A percentile compares a stretch with the other conserved stretches of the same genome.
These are phyloP conservation scores for Adenanthera pavonina DNA, from an alignment of 306 rosid genomes.

Conservation along the genomic window DNA sequence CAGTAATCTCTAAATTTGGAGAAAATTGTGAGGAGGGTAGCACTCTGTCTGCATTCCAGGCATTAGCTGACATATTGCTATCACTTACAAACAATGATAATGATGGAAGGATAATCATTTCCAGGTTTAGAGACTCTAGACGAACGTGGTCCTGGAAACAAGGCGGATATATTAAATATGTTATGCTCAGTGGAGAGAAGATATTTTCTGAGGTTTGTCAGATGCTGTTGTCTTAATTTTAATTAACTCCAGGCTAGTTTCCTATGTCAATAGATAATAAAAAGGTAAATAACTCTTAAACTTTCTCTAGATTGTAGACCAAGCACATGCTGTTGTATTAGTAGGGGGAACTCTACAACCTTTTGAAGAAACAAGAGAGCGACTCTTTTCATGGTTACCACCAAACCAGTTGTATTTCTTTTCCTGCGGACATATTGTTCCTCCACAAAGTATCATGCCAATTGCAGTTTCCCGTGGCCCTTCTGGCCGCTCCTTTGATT, in stretches of 20 bases:
- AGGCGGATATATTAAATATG: slow-evolving; percentile 80
- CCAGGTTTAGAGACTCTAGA: slow-evolving; percentile 47
- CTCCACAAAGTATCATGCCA: slow-evolving; percentile 88
- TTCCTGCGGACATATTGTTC: slow-evolving; percentile 87
- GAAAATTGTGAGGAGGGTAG: slow-evolving; percentile 66
- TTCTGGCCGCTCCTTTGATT: slow-evolving; percentile 81
- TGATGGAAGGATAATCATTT: slow-evolving; percentile 87
- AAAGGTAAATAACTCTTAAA: slow-evolving; percentile 34
- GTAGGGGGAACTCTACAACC: slow-evolving; percentile 97
- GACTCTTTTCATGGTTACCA: slow-evolving; percentile 85
- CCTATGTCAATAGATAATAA: slow-evolving; percentile 25
- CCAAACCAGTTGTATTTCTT: slow-evolving; percentile 72
- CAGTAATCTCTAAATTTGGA: slow-evolving; percentile 29
- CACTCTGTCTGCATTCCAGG: slow-evolving; percentile 79
- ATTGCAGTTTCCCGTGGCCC: slow-evolving; percentile 86
- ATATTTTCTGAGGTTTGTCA: slow-evolving; percentile 86
- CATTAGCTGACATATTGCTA: slow-evolving; percentile 68
- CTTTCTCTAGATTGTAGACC: slow-evolving; percentile 72
- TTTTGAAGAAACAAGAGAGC: slow-evolving; percentile 87
- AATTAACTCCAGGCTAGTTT: slow-evolving; percentile 26
- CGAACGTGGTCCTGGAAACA: slow-evolving; percentile 49
- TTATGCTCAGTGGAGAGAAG: slow-evolving; percentile 91
- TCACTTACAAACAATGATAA: slow-evolving; percentile 78
- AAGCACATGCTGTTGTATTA: slow-evolving; percentile 87
- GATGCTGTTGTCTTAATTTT: slow-evolving; percentile 34